Conservation (phyloP, 192 early-diverging fungal genomes). For the Cetraspora pellucida region DNA sequence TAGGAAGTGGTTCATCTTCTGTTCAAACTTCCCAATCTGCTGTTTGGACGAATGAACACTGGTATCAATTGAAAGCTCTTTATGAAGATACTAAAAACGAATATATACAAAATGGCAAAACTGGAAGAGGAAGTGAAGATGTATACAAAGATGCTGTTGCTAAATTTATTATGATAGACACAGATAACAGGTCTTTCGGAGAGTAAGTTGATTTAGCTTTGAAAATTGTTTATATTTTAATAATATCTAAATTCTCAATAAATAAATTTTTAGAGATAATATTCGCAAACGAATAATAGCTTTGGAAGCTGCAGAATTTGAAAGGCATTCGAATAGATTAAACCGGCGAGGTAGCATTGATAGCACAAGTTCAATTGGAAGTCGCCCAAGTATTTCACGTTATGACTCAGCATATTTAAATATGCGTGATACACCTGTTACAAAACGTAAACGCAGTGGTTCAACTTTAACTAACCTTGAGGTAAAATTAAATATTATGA, state of each 20-base stretch:
- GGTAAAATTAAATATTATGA: background rate
- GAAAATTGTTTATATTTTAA: background rate
- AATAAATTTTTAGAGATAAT: background rate
- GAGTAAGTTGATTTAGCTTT: slow-evolving; percentile 3
- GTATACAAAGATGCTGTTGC: background rate
- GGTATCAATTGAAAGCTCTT: background rate
- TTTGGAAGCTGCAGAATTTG: slow-evolving; percentile 3
- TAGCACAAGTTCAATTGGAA: background rate
- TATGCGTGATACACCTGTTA: background rate
- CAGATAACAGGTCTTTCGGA: background rate
- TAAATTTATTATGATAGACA: background rate
- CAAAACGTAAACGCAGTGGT: slow-evolving; percentile 5
- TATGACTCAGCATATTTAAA: slow-evolving; percentile 18
- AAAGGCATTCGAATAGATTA: background rate
- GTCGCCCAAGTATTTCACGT: background rate
- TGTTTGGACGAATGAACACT: slow-evolving; percentile 2
- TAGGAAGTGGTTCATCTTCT: background rate
- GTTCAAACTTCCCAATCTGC: background rate
- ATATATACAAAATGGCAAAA: slow-evolving; percentile 6
- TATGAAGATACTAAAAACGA: slow-evolving; percentile 14
- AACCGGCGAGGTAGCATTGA: background rate
- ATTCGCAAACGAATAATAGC: background rate
- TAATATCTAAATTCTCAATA: too few species aligned
- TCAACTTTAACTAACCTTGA: background rate
- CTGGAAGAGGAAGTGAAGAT: background rate